Conservation (phyloP, 2,329 filamentous ascomycete genomes). For the Penicillium janthinellum region DNA sequence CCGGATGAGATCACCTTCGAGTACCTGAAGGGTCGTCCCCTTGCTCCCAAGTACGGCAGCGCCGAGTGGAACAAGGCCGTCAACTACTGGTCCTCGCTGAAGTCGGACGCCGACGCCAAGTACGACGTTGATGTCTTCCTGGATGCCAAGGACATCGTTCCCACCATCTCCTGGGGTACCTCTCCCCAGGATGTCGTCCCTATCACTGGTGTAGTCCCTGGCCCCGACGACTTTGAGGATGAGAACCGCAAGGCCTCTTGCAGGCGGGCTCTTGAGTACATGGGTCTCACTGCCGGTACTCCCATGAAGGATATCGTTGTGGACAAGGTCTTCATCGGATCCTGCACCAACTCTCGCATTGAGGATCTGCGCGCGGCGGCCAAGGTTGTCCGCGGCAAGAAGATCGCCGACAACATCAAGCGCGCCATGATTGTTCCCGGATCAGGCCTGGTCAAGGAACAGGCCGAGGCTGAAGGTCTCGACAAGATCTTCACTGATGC, state of each 20-base stretch:
- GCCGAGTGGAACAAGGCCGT: constrained; percentile 87
- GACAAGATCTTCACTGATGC: constrained; percentile 90
- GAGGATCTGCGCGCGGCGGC: constrained; percentile 91
- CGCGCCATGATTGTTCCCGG: constrained; percentile 95
- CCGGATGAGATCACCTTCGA: constrained; percentile 93
- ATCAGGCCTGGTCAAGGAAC: constrained; percentile 88
- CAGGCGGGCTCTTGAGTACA: constrained; percentile 86
- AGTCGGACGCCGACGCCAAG: constrained; percentile 82
- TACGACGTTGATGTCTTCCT: constrained; percentile 90
- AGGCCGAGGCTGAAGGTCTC: constrained; percentile 87
- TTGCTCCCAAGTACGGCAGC: constrained; percentile 82
- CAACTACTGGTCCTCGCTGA: constrained; percentile 83
- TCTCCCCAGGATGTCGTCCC: constrained; percentile 95
- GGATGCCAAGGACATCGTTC: constrained; percentile 87
- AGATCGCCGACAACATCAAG: constrained; percentile 85
- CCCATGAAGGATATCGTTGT: constrained; percentile 88
- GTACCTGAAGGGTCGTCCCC: constrained; percentile 86
- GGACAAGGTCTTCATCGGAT: constrained; percentile 98
- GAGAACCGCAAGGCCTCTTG: constrained; percentile 79
- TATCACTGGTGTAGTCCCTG: constrained; percentile 86
- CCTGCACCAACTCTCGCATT: constrained; percentile 95
- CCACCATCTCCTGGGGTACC: constrained; percentile 95
- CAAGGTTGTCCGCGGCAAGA: constrained; percentile 80
- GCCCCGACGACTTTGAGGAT: constrained; percentile 81
- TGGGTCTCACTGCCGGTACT: constrained; percentile 85